Percentiles rank a stretch among this genome's conserved stretches.
phyloP scores from a whole-genome alignment of 1,284 basidiomycete genomes.

The Anthracocystis setariae region DNA sequence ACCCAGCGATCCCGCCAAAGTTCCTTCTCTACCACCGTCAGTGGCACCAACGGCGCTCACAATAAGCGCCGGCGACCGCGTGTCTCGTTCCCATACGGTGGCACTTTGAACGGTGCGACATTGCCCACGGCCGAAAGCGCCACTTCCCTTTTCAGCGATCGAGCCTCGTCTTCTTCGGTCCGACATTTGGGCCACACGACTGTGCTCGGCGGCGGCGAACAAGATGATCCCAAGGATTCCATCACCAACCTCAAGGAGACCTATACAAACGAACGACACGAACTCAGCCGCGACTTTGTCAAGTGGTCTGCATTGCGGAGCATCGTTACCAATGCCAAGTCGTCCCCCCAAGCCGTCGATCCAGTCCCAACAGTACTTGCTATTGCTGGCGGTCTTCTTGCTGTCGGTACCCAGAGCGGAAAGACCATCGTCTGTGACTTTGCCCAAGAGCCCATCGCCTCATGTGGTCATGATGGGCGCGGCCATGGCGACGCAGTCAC shows the following conservation, averaged over 20 bases:
- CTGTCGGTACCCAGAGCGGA: conserved; percentile 84
- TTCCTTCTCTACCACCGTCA: conserved; percentile 51
- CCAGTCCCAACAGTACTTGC: conserved; percentile 79
- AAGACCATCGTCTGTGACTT: conserved; percentile 88
- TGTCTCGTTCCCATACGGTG: conserved; percentile 34
- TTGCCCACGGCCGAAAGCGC: conserved; percentile 28
- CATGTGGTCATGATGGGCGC: conserved; percentile 42
- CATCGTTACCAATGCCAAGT: conserved; percentile 73
- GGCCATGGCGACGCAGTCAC: conserved; percentile 76
- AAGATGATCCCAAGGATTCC: conserved; percentile 1
- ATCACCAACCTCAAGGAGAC: conserved; percentile 26
- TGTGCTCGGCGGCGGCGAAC: conserved; percentile 12
- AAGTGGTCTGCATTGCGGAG: conserved; percentile 80
- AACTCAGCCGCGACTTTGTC: conserved; percentile 75
- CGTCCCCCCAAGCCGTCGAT: conserved; percentile 72
- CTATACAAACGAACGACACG: conserved; percentile 49
- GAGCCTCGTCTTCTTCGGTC: conserved; percentile 18
- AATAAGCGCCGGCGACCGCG: conserved; percentile 28
- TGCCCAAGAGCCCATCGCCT: conserved; percentile 73
- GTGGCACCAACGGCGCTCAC: conserved; percentile 16
- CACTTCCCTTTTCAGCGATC: conserved; percentile 29
- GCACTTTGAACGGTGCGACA: conserved; percentile 11
- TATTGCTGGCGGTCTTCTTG: conserved; percentile 86
- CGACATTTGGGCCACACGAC: conserved; percentile 2
- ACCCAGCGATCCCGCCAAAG: conserved; percentile 44